Evolutionary conservation across 2,329 filamentous ascomycete genomes (phyloP).

Genomic region (Ascochyta viciae-villosae): DNA sequence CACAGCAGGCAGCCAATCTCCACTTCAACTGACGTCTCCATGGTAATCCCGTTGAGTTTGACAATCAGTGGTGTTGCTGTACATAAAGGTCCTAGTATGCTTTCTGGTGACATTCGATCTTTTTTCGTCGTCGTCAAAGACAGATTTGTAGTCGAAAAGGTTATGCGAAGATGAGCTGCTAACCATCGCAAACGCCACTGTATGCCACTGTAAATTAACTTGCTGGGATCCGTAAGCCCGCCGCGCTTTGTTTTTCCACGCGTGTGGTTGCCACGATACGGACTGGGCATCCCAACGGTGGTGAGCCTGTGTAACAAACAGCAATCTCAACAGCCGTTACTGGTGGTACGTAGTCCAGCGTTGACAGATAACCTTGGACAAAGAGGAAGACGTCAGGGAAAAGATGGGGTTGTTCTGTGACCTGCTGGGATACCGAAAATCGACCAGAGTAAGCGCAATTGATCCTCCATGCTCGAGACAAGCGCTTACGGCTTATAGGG

Average conservation of each 20-base stretch:
- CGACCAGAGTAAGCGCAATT: not conserved
- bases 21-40: conserved; percentile 7
- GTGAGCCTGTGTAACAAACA: conserved; percentile 7
- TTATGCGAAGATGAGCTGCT: not conserved
- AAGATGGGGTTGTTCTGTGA: not conserved
- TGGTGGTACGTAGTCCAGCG: not conserved
- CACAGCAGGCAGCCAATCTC: conserved; percentile 11
- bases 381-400: not conserved
- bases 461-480: not conserved
- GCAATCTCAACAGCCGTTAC: not conserved
- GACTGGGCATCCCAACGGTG: not conserved
- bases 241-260: conserved; percentile 1
- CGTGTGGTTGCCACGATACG: conserved; percentile 6
- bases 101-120: not conserved
- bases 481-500: not conserved
- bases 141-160: not conserved
- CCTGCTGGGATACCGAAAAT: not conserved
- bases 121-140: not conserved
- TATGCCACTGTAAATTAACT: conserved; percentile 9
- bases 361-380: not conserved
- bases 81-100: not conserved
- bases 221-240: not conserved
- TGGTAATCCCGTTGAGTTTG: conserved; percentile 3
- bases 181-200: not conserved
- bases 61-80: not conserved